A percentile compares a stretch with the other conserved stretches of the same genome.
These are phyloP conservation scores for Zea mays DNA, from an alignment of 176 grass and related monocot species.

Conservation along the genomic window DNA sequence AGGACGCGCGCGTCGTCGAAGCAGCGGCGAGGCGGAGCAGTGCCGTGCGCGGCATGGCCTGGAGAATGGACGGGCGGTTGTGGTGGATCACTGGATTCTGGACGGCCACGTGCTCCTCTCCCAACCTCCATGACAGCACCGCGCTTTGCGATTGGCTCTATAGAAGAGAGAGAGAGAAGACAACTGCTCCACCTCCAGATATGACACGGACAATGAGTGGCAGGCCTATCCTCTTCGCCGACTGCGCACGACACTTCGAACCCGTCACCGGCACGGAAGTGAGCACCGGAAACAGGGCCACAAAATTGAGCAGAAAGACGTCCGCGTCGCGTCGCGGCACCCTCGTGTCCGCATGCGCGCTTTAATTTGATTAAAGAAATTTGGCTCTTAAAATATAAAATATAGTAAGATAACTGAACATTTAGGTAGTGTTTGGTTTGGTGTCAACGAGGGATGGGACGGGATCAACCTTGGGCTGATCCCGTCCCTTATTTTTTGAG, in stretches of 20 bases:
- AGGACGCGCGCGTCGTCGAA: background rate
- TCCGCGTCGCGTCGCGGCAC: background rate
- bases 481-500: no score
- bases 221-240: slow-evolving; percentile 15
- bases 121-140: slow-evolving; percentile 8
- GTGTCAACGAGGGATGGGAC: no score
- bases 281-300: background rate
- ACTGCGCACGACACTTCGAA: background rate
- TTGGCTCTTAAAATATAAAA: no score
- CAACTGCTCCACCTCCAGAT: background rate
- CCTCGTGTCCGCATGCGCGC: no score
- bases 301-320: background rate
- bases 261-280: slow-evolving; percentile 23
- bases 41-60: background rate
- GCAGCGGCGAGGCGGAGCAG: background rate
- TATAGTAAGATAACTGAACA: no score
- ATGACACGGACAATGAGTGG: slow-evolving; percentile 26
- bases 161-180: background rate
- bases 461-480: no score
- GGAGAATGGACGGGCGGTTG: background rate
- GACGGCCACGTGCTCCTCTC: background rate
- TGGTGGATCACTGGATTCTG: background rate
- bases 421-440: no score
- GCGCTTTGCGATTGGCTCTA: background rate
- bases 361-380: no score